phyloP scores from a whole-genome alignment of 495 filamentous ascomycete species.

The Filosporella fistucella region DNA sequence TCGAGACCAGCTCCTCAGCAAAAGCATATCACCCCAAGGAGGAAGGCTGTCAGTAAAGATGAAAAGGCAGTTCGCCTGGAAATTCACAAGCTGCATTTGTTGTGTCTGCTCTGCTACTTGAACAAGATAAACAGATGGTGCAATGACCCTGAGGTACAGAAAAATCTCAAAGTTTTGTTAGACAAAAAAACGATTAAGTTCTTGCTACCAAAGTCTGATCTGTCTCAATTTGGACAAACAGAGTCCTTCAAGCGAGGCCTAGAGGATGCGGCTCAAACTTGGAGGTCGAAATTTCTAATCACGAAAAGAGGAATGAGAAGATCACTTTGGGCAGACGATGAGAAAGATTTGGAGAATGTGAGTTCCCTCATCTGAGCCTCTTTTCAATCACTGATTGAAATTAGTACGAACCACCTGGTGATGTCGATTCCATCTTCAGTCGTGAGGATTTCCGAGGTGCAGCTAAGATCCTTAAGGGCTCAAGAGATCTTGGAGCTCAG shows the following conservation, averaged over 20 bases:
- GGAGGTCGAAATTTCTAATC: slow-evolving; percentile 60
- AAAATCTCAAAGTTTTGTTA: slow-evolving; percentile 54
- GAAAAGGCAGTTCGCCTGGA: slow-evolving; percentile 71
- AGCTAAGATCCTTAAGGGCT: slow-evolving; percentile 63
- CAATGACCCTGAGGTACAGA: slow-evolving; percentile 66
- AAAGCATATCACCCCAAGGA: slow-evolving; percentile 19
- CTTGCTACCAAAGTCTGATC: slow-evolving; percentile 56
- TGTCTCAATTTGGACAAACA: slow-evolving; percentile 66
- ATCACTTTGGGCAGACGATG: slow-evolving; percentile 66
- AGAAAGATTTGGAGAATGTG: slow-evolving; percentile 54
- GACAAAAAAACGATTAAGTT: slow-evolving; percentile 53
- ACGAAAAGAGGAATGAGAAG: slow-evolving; percentile 66
- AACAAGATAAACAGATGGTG: slow-evolving; percentile 82
- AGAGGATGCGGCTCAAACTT: slow-evolving; percentile 60
- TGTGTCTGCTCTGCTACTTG: slow-evolving; percentile 75
- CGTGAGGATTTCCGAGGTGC: slow-evolving; percentile 66
- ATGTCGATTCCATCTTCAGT: slow-evolving; percentile 49
- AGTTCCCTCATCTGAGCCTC: slow-evolving; percentile 6
- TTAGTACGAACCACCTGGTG: slow-evolving; percentile 48
- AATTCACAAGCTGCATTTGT: slow-evolving; percentile 79
- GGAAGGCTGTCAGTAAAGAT: slow-evolving; percentile 45
- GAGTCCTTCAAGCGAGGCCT: slow-evolving; percentile 76
- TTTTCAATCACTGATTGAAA: too few species aligned
- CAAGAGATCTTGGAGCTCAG: slow-evolving; percentile 85
- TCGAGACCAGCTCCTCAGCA: slow-evolving; percentile 19